phyloP scores from a whole-genome alignment of 2,329 filamentous ascomycete genomes.

The Mycosphaerella sp. region DNA sequence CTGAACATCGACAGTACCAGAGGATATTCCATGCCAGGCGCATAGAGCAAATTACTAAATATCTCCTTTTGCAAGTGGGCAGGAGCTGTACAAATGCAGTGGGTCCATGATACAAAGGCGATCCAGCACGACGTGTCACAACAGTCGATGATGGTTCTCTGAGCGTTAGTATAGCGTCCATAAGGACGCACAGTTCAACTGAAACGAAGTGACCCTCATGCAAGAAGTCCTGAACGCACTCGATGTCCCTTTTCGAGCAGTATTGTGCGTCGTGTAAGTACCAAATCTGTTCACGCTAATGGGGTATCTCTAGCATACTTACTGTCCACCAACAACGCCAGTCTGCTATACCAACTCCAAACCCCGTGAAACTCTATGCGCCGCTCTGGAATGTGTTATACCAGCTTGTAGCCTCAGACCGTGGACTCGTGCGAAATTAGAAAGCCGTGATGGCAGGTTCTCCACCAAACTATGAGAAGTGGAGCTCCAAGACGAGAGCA shows the following conservation, averaged over 20 bases:
- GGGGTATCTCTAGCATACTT: constrained; percentile 21
- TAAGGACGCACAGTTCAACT: too few relatives aligned
- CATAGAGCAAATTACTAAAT: too few relatives aligned
- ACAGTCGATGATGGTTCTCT: too few relatives aligned
- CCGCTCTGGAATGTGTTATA: not conserved
- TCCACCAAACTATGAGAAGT: not conserved
- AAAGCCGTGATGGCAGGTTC: not conserved
- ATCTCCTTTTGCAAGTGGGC: too few relatives aligned
- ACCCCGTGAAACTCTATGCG: not conserved
- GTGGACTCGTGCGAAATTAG: too few relatives aligned
- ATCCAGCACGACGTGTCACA: too few relatives aligned
- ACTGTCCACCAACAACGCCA: constrained; percentile 1
- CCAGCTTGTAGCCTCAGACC: too few relatives aligned
- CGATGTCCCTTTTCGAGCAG: not conserved
- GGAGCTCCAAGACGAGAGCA: not conserved
- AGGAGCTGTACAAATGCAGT: too few relatives aligned
- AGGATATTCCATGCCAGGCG: too few relatives aligned
- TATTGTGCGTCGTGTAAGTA: not conserved
- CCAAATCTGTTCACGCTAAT: constrained; percentile 12
- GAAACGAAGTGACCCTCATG: not conserved
- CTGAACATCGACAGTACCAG: too few relatives aligned
- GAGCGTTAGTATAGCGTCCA: too few relatives aligned
- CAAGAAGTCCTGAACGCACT: not conserved
- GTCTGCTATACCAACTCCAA: constrained; percentile 1
- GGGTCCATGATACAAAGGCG: too few relatives aligned